These are phyloP conservation scores for Bruguiera hainesii DNA, from an alignment of 441 rosid genomes.

Conservation along the genomic window DNA sequence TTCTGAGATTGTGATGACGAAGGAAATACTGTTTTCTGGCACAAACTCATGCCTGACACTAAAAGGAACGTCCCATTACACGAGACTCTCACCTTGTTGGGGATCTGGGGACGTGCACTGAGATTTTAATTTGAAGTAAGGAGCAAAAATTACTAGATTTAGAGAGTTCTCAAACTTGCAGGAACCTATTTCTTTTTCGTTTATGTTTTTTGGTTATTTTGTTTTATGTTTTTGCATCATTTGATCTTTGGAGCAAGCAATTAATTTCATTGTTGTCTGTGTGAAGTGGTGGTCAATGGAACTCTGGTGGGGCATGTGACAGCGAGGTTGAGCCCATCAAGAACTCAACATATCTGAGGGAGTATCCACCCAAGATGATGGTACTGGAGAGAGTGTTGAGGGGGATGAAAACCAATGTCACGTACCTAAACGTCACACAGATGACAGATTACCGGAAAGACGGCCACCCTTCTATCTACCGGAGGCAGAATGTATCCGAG, in stretches of 20 bases:
- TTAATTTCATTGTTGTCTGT: background rate
- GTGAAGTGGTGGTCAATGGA: conserved; percentile 69
- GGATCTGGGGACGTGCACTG: background rate
- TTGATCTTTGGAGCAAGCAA: background rate
- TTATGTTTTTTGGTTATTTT: background rate
- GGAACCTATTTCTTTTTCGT: background rate
- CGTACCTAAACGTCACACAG: conserved; percentile 54
- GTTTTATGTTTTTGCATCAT: background rate
- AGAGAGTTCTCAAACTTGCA: background rate
- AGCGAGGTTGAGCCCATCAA: conserved; percentile 47
- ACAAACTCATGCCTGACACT: background rate
- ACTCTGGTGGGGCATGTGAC: conserved; percentile 69
- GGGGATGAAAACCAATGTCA: conserved; percentile 46
- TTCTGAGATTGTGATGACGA: background rate
- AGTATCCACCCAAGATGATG: conserved; percentile 49
- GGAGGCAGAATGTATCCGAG: conserved; percentile 38
- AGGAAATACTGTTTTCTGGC: background rate
- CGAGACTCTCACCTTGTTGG: background rate
- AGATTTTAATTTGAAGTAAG: background rate
- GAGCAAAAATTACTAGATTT: too few relatives aligned
- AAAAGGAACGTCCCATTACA: too few relatives aligned
- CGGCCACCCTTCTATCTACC: conserved; percentile 60
- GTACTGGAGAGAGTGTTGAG: conserved; percentile 43
- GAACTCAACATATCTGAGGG: conserved; percentile 35
- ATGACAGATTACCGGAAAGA: conserved; percentile 62